phyloP scores from a whole-genome alignment of 352 stramenopile genomes.

The Phytophthora agathidicida region DNA sequence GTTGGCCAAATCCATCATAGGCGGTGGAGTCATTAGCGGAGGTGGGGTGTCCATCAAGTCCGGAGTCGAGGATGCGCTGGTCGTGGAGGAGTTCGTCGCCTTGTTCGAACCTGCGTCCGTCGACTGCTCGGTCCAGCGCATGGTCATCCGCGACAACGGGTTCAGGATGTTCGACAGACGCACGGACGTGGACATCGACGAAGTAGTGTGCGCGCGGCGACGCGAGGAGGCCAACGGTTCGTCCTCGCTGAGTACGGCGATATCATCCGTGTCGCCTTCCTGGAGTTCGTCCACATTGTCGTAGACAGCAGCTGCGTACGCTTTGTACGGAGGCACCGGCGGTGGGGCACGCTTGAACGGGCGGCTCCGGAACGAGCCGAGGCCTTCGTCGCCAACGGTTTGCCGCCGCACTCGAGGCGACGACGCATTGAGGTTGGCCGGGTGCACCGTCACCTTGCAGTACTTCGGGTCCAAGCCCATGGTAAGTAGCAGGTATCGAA shows the following conservation, averaged over 20 bases:
- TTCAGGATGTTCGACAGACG: constrained; percentile 46
- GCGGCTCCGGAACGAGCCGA: constrained; percentile 9
- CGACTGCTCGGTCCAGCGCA: constrained; percentile 41
- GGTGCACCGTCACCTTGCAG: constrained; percentile 66
- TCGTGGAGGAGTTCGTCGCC: constrained; percentile 22
- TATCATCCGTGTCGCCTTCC: constrained; percentile 39
- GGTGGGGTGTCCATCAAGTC: constrained; percentile 32
- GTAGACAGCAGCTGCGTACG: constrained; percentile 25
- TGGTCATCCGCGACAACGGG: constrained; percentile 54
- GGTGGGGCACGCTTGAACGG: constrained; percentile 15
- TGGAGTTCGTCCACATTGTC: constrained; percentile 28
- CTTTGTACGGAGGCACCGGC: constrained; percentile 26
- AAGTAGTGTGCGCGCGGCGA: constrained; percentile 56
- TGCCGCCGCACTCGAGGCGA: constrained; percentile 37
- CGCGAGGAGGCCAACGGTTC: constrained; percentile 38
- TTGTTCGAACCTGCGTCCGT: constrained; percentile 13
- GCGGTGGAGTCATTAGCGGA: constrained; percentile 33
- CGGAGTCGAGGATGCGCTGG: constrained; percentile 30
- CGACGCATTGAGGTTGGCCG: constrained; percentile 23
- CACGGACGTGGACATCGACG: constrained; percentile 29
- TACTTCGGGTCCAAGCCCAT: constrained; percentile 54
- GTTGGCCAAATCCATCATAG: constrained; percentile 45
- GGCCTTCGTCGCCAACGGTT: constrained; percentile 39
- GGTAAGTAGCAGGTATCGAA: constrained; percentile 8
- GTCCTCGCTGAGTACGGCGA: constrained; percentile 44